These are phyloP conservation scores for Xylariomycetidae sp. DNA, from an alignment of 2,329 filamentous ascomycete species.

Conservation along the genomic window DNA sequence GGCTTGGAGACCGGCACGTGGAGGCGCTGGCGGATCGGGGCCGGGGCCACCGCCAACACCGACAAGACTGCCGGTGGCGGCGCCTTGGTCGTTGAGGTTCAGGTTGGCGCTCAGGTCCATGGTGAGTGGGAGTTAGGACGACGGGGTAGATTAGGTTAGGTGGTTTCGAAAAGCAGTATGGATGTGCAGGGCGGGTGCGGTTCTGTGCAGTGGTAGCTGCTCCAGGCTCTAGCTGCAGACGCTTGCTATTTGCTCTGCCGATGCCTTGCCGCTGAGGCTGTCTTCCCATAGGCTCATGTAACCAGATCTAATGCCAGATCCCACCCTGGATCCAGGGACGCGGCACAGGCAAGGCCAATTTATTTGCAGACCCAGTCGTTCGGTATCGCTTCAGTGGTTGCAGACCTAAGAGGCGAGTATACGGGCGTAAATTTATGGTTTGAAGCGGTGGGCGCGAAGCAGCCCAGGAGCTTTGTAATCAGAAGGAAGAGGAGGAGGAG, in stretches of 20 bases:
- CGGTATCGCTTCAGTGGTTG: constrained; percentile 5
- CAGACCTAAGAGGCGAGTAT: constrained; percentile 8
- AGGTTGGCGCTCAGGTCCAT: too few species aligned
- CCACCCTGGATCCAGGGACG: constrained; percentile 16
- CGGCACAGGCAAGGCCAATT: constrained; percentile 17
- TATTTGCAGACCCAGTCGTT: constrained; percentile 11
- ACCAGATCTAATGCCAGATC: constrained; percentile 21
- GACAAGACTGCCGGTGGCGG: constrained; percentile 5
- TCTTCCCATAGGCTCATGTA: constrained; percentile 22
- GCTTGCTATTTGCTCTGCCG: constrained; percentile 9
- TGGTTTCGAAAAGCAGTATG: too few species aligned
- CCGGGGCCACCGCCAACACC: constrained; percentile 4
- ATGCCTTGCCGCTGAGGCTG: constrained; percentile 14
- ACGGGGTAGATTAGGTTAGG: too few species aligned
- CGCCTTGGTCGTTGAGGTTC: constrained; percentile 14
- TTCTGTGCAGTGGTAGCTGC: too few species aligned
- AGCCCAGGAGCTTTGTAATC: constrained; percentile 16
- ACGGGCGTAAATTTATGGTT: constrained; percentile 21
- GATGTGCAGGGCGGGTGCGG: too few species aligned
- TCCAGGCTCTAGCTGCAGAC: too few species aligned
- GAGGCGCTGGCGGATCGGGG: constrained; percentile 15
- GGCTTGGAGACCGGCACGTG: constrained; percentile 16
- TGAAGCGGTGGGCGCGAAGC: constrained; percentile 15
- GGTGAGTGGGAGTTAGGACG: too few species aligned
- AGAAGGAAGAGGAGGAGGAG: too few species aligned